These are phyloP conservation scores for Suillus plorans DNA, from an alignment of 768 basidiomycete genomes.

Conservation along the genomic window DNA sequence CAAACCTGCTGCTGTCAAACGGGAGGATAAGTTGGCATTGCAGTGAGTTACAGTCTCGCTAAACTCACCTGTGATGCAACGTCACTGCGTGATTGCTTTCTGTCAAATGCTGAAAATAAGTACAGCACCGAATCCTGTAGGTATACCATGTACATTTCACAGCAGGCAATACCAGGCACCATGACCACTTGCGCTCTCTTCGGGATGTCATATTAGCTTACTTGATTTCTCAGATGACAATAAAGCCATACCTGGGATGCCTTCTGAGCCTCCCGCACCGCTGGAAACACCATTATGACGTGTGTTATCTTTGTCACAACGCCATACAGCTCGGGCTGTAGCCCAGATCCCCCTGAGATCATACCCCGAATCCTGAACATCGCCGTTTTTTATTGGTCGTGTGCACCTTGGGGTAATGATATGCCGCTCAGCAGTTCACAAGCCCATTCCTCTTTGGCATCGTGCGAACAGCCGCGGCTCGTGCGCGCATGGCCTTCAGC, in stretches of 20 bases:
- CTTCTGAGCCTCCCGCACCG: not conserved
- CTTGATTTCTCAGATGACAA: not conserved
- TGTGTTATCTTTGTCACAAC: not conserved
- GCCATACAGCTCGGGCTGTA: not conserved
- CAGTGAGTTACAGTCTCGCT: not conserved
- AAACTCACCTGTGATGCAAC: not conserved
- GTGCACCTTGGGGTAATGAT: not conserved
- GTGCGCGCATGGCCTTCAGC: not conserved
- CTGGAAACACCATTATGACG: not conserved
- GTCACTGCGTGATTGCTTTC: not conserved
- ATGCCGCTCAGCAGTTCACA: not conserved
- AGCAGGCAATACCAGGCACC: not conserved
- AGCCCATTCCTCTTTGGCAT: not conserved
- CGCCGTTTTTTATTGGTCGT: not conserved
- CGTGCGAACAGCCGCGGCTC: not conserved
- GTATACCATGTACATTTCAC: not conserved
- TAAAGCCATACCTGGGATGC: not conserved
- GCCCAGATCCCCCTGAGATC: not conserved
- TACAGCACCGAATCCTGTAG: not conserved
- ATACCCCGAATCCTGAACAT: not conserved
- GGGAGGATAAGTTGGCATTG: not conserved
- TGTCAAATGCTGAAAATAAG: not conserved
- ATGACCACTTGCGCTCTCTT: not conserved
- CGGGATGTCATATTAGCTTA: not conserved
- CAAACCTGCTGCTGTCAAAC: not conserved